A percentile compares a stretch with the other conserved stretches of the same genome.
phyloP scores from a whole-genome alignment of 495 filamentous ascomycete genomes.

The Cetradonia linearis region DNA sequence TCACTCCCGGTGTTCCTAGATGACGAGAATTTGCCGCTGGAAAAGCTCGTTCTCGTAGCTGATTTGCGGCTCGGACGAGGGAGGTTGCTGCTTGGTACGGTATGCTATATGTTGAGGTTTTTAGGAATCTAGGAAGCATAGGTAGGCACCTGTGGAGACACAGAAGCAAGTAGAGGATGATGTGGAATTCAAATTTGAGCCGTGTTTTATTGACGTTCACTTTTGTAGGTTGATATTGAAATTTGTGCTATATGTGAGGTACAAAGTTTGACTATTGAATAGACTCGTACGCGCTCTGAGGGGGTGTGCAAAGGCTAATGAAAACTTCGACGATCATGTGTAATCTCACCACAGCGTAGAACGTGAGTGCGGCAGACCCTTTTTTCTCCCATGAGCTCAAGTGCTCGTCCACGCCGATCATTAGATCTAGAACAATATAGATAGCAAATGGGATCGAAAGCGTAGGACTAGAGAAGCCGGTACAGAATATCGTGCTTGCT shows the following conservation, averaged over 20 bases:
- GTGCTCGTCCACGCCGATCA: fast-evolving
- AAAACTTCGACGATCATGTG: slow-evolving; percentile 21
- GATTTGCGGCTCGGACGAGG: too few relatives aligned
- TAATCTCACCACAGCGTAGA: slow-evolving; percentile 15
- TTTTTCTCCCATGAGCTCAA: fast-evolving
- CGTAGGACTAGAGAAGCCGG: background rate
- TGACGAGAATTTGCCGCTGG: too few relatives aligned
- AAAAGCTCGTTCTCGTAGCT: too few relatives aligned
- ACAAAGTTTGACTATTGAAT: slow-evolving; percentile 21
- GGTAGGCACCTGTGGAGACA: too few relatives aligned
- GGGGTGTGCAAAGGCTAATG: slow-evolving; percentile 13
- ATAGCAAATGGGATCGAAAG: background rate
- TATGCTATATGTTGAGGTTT: too few relatives aligned
- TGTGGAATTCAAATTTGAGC: too few relatives aligned
- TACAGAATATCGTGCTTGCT: slow-evolving; percentile 10
- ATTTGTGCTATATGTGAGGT: slow-evolving; percentile 19
- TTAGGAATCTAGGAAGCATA: too few relatives aligned
- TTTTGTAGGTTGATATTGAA: too few relatives aligned
- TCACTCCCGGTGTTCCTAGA: too few relatives aligned
- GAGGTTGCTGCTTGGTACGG: too few relatives aligned
- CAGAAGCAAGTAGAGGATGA: too few relatives aligned
- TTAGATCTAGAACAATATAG: background rate
- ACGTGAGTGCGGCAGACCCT: fast-evolving
- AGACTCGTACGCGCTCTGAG: slow-evolving; percentile 6
- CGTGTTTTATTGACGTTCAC: too few relatives aligned